Conservation (phyloP, 2,329 filamentous ascomycete species). For the Botrytis fabae region DNA sequence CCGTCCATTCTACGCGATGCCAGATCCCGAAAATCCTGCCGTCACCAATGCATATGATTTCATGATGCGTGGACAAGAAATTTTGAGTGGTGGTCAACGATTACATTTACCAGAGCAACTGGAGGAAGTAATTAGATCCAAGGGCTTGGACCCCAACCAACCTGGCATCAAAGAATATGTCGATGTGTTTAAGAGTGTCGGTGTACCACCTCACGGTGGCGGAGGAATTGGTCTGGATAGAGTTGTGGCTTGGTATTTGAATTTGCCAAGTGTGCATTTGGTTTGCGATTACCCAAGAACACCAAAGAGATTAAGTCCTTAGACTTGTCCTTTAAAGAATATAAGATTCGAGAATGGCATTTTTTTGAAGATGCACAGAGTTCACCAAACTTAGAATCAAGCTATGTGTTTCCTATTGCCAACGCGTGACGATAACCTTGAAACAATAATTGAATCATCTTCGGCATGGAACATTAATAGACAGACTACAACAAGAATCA, state of each 20-base stretch:
- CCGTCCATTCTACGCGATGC: slow-evolving; percentile 90
- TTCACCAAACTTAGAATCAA: neutral
- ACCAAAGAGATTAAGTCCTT: slow-evolving; percentile 59
- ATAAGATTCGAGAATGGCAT: neutral
- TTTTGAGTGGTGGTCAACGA: slow-evolving; percentile 88
- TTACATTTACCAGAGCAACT: slow-evolving; percentile 78
- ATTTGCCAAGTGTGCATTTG: slow-evolving; percentile 59
- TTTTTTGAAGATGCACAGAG: neutral
- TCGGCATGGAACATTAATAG: neutral
- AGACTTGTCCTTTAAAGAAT: neutral
- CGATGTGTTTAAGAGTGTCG: slow-evolving; percentile 75
- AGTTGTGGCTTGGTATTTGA: slow-evolving; percentile 68
- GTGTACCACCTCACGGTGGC: slow-evolving; percentile 86
- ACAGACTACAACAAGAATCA: neutral
- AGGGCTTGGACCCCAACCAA: slow-evolving; percentile 76
- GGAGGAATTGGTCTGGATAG: slow-evolving; percentile 89
- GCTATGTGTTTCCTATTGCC: neutral
- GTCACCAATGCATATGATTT: slow-evolving; percentile 76
- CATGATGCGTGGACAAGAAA: slow-evolving; percentile 90
- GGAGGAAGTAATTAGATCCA: slow-evolving; percentile 71
- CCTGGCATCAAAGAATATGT: slow-evolving; percentile 86
- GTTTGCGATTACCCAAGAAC: slow-evolving; percentile 60
- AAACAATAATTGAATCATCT: neutral
- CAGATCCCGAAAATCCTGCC: slow-evolving; percentile 64
- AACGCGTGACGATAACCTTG: neutral